These are phyloP conservation scores for Verbena officinalis DNA, from an alignment of 257 asterid species.

Conservation along the genomic window DNA sequence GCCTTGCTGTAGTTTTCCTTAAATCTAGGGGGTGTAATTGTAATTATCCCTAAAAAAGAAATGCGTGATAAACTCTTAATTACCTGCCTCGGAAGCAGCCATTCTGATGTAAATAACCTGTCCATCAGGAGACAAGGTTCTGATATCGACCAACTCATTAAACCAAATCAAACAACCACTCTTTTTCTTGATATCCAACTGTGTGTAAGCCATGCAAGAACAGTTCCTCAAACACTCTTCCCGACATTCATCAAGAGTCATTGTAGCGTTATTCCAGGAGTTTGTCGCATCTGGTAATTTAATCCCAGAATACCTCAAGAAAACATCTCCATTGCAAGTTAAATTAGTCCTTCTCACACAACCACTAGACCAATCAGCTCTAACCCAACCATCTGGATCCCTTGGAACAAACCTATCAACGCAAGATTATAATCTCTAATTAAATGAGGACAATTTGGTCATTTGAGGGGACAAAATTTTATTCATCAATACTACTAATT, in stretches of 20 bases:
- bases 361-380: conserved; percentile 31
- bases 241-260: conserved; percentile 36
- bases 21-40: too few species aligned
- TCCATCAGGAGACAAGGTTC: conserved; percentile 21
- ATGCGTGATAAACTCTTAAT: too few species aligned
- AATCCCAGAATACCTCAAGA: conserved; percentile 27
- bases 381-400: conserved; percentile 27
- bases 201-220: conserved; percentile 38
- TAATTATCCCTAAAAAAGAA: too few species aligned
- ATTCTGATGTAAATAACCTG: conserved; percentile 35
- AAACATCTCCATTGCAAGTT: conserved; percentile 33
- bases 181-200: conserved; percentile 15
- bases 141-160: conserved; percentile 29
- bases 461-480: too few species aligned
- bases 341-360: conserved; percentile 29
- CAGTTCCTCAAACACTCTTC: conserved; percentile 36
- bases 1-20: too few species aligned
- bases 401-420: conserved; percentile 37
- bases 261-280: conserved; percentile 23
- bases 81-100: conserved; percentile 41
- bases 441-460: too few species aligned
- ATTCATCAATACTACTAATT: too few species aligned
- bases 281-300: conserved; percentile 33
- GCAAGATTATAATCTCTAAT: too few species aligned
- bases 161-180: conserved; percentile 37